A percentile compares a stretch with the other conserved stretches of the same genome.
Conservation (phyloP, 2,329 filamentous ascomycete genomes). For the Celoporthe dispersa region DNA sequence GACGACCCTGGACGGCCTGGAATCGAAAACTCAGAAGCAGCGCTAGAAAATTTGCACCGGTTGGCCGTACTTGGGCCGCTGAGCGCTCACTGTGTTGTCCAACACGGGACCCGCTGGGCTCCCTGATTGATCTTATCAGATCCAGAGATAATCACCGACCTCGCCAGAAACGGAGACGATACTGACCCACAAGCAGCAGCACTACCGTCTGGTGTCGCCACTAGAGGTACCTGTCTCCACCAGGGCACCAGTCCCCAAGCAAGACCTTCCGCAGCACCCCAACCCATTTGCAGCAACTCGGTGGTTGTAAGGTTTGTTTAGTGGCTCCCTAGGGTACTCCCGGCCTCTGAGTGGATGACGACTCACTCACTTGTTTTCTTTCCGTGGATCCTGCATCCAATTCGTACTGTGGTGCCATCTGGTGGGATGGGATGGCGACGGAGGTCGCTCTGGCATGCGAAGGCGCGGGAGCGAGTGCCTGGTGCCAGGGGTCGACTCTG, state of each 20-base stretch:
- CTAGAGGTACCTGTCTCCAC: constrained; percentile 6
- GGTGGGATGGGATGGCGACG: background rate
- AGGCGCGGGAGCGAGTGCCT: constrained; percentile 4
- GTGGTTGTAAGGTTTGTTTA: constrained; percentile 23
- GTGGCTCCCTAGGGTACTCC: constrained; percentile 20
- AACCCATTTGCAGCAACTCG: constrained; percentile 15
- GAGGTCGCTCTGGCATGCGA: constrained; percentile 7
- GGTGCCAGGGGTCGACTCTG: constrained; percentile 8
- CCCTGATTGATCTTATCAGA: constrained; percentile 55
- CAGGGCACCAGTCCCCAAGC: background rate
- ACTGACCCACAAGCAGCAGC: constrained; percentile 27
- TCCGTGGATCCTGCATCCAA: constrained; percentile 15
- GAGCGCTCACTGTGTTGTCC: background rate
- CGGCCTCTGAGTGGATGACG: constrained; percentile 23
- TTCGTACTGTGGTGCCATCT: constrained; percentile 13
- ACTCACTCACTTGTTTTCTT: constrained; percentile 13
- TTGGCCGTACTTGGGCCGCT: background rate
- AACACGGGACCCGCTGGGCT: constrained; percentile 17
- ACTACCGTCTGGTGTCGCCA: constrained; percentile 28
- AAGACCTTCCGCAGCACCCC: constrained; percentile 18
- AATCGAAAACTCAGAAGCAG: background rate
- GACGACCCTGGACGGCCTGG: background rate
- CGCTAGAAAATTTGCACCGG: background rate
- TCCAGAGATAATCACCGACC: constrained; percentile 56
- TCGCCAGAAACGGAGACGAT: constrained; percentile 37